phyloP scores from a whole-genome alignment of 768 basidiomycete genomes.

The Boletales sp. region DNA sequence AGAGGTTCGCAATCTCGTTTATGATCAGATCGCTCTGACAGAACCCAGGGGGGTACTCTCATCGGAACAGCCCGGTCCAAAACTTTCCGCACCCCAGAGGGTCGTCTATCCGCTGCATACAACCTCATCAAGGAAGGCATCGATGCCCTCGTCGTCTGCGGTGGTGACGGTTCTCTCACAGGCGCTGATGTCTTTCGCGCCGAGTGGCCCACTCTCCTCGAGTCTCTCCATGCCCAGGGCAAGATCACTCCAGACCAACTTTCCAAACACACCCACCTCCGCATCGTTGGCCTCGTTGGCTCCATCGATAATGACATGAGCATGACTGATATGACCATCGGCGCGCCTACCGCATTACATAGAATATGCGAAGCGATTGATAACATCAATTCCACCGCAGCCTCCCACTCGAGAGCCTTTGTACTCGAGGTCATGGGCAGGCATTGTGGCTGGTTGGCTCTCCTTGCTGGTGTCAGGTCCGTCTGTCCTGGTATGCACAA shows the following conservation, averaged over 20 bases:
- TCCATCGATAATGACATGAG: slow-evolving; percentile 99
- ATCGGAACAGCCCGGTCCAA: slow-evolving; percentile 91
- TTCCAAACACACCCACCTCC: slow-evolving; percentile 74
- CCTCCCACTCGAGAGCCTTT: slow-evolving; percentile 94
- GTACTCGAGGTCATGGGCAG: slow-evolving; percentile 99
- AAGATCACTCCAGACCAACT: slow-evolving; percentile 75
- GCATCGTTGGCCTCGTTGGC: slow-evolving; percentile 97
- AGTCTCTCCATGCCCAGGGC: slow-evolving; percentile 64
- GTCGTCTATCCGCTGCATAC: slow-evolving; percentile 81
- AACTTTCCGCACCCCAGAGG: slow-evolving; percentile 82
- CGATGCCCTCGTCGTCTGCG: slow-evolving; percentile 94
- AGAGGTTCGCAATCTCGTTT: slow-evolving; percentile 50
- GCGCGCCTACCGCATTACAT: slow-evolving; percentile 91
- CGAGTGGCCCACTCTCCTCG: slow-evolving; percentile 90
- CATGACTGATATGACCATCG: slow-evolving; percentile 95
- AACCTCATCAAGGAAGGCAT: slow-evolving; percentile 97
- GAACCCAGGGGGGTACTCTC: slow-evolving; percentile 79
- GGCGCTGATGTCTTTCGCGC: slow-evolving; percentile 91
- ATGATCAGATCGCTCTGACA: not conserved
- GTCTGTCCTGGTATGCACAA: slow-evolving; percentile 16
- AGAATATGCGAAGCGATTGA: slow-evolving; percentile 98
- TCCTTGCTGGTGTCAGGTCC: slow-evolving; percentile 88
- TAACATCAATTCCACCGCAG: slow-evolving; percentile 95
- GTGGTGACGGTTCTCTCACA: slow-evolving; percentile 95
- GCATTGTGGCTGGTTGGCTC: slow-evolving; percentile 98